A percentile compares a stretch with the other conserved stretches of the same genome.
Conservation (phyloP, 805 yeast species). For the Spathaspora boniae region DNA sequence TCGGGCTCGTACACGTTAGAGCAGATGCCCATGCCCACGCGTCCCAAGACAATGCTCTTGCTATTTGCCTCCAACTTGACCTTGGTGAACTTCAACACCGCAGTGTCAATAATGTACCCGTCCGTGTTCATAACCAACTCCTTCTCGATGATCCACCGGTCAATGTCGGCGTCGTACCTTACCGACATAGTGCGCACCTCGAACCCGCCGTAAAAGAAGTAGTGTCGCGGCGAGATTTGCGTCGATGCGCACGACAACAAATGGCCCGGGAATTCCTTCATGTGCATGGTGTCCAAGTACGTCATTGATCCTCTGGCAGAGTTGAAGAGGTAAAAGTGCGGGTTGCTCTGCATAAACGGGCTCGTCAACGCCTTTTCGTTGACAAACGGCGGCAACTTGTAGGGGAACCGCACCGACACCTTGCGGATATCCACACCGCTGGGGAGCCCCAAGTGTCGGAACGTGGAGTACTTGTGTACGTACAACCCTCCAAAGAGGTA, state of each 20-base stretch:
- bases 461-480: constrained; percentile 13
- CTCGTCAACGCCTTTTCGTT: constrained; percentile 33
- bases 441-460: constrained; percentile 32
- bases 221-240: constrained; percentile 51
- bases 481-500: constrained; percentile 39
- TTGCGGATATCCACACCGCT: constrained; percentile 21
- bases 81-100: constrained; percentile 46
- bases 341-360: constrained; percentile 42
- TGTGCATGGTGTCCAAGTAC: constrained; percentile 20
- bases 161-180: constrained; percentile 18
- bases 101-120: constrained; percentile 57
- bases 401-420: constrained; percentile 36
- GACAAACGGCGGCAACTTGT: constrained; percentile 37
- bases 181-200: constrained; percentile 29
- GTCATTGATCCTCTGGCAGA: constrained; percentile 30
- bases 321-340: constrained; percentile 24
- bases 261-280: constrained; percentile 43
- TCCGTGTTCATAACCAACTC: constrained; percentile 47
- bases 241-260: constrained; percentile 47
- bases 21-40: constrained; percentile 31
- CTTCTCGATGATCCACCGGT: constrained; percentile 39
- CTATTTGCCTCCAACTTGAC: constrained; percentile 25
- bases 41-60: constrained; percentile 18
- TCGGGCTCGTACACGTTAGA: constrained; percentile 19
- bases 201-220: constrained; percentile 71